Percentiles rank a stretch among this genome's conserved stretches.
Evolutionary conservation across 257 asterid genomes (phyloP).

Genomic region (Misopates orontium): DNA sequence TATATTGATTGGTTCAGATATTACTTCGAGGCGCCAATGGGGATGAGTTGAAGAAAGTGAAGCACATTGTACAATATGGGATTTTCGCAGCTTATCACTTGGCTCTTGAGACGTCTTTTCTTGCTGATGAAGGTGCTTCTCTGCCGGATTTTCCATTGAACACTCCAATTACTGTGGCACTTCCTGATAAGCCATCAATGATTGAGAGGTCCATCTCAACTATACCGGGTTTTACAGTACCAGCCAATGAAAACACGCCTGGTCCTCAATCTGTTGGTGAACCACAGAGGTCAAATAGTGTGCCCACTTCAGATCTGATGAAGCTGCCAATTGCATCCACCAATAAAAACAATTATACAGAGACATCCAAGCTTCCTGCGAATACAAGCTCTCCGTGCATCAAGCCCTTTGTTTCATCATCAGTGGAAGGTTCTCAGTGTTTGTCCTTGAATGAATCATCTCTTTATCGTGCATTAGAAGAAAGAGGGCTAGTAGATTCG

Average conservation of each 20-base stretch:
- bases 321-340: conserved; percentile 36
- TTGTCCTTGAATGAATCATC: conserved; percentile 37
- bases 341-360: conserved; percentile 36
- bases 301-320: conserved; percentile 46
- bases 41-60: conserved; percentile 92
- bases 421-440: too few species aligned
- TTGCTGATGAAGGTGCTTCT: conserved; percentile 98
- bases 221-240: conserved; percentile 58
- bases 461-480: conserved; percentile 34
- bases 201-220: conserved; percentile 77
- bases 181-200: conserved; percentile 67
- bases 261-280: conserved; percentile 52
- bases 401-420: conserved; percentile 26
- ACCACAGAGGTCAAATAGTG: conserved; percentile 57
- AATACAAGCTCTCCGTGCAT: conserved; percentile 36
- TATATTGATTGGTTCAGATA: conserved; percentile 57
- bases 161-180: conserved; percentile 76
- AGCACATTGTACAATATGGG: conserved; percentile 91
- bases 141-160: conserved; percentile 72
- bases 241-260: conserved; percentile 42
- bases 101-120: conserved; percentile 95
- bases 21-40: conserved; percentile 86
- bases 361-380: conserved; percentile 27
- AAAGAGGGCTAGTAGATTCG: conserved; percentile 30
- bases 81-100: conserved; percentile 96